Evolutionary conservation across 2,329 filamentous ascomycete genomes (phyloP).

Genomic region (Penicillium verrucosum): DNA sequence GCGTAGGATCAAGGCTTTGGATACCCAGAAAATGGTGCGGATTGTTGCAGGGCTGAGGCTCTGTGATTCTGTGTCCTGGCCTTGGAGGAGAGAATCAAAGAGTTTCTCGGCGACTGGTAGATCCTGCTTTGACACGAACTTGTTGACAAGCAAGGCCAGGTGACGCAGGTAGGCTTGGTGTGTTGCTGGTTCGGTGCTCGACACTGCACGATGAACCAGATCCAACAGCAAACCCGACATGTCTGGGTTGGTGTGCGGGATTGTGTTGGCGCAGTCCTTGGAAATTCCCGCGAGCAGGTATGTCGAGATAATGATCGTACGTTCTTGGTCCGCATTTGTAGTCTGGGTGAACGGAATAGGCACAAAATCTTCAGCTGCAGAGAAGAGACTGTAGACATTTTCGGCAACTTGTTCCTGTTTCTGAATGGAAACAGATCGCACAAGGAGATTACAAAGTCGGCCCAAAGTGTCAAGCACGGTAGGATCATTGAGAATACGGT

Average conservation of each 20-base stretch:
- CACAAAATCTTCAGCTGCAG: conserved; percentile 32
- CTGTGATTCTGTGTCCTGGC: conserved; percentile 16
- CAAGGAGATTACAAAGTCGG: conserved; percentile 58
- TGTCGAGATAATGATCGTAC: conserved; percentile 55
- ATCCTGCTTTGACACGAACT: conserved; percentile 38
- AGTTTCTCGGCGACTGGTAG: conserved; percentile 31
- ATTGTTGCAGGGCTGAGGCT: conserved; percentile 43
- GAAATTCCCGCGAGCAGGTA: conserved; percentile 55
- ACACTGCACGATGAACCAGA: conserved; percentile 34
- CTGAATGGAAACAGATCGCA: conserved; percentile 52
- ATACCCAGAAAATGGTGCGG: conserved; percentile 57
- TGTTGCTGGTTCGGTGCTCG: conserved; percentile 31
- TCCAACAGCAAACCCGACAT: conserved; percentile 37
- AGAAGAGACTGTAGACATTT: conserved; percentile 56
- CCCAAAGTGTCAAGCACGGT: conserved; percentile 59
- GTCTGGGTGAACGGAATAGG: conserved; percentile 36
- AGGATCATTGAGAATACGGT: conserved; percentile 48
- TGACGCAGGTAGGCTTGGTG: conserved; percentile 44
- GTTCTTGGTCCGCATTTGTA: conserved; percentile 36
- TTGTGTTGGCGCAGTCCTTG: conserved; percentile 31
- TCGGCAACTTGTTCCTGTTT: conserved; percentile 52
- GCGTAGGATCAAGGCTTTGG: conserved; percentile 60
- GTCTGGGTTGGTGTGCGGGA: conserved; percentile 33
- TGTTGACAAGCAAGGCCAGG: conserved; percentile 41
- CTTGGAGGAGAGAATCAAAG: conserved; percentile 31